Base-by-base conservation (phyloP, 116 monocot genomes). In the Cymodocea nodosa region DNA sequence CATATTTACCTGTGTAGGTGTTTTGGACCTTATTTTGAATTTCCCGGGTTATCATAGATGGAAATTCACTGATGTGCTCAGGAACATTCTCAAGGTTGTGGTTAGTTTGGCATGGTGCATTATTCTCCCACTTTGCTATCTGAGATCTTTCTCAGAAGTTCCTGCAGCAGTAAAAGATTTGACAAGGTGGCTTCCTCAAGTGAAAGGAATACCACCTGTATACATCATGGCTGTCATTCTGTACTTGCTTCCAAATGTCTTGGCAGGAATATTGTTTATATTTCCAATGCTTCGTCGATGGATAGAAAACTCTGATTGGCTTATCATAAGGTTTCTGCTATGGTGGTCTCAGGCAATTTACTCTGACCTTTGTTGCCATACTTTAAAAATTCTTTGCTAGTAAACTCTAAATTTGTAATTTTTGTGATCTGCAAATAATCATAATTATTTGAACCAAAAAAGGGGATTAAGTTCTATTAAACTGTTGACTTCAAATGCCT, bases 281-380 rank as follows among this genome's bases (percentile, higher is more conserved):
- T 98, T 92, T 73, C 98, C 92, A 36, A 80, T 92, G 84, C 78
- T 98, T 35, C 71, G 92, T 17, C 70, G 89, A 54, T 86, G 92
- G 84, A 98, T 92, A 52, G 92, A 98, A 74, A 92, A 83, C 59
- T 98, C 98, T 49, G 92, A 98, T 76, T 98, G 89, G 89, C 86
- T 78, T 67, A 71, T 98, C 34, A 70, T 86, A 63, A 78, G 98
- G 55, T 63, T 92, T 44, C 84, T 98, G 53, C 64, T 98, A 44
- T 98, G 98, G 98, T 98, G 98, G 98, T 92, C 92, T 67, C 98
- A 98, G 98, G 98, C 92, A n/a, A 15, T 36, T 59, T 35, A 57
- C 24, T 16, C 65, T 70, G 15, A 23, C 17, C n/a, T 51, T 2
- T 52, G 4, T 62, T 9, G 3, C 6, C 34, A 30, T 51, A 35